Evolutionary conservation across 768 basidiomycete species (phyloP).

Genomic region (Termitomyces sp.): DNA sequence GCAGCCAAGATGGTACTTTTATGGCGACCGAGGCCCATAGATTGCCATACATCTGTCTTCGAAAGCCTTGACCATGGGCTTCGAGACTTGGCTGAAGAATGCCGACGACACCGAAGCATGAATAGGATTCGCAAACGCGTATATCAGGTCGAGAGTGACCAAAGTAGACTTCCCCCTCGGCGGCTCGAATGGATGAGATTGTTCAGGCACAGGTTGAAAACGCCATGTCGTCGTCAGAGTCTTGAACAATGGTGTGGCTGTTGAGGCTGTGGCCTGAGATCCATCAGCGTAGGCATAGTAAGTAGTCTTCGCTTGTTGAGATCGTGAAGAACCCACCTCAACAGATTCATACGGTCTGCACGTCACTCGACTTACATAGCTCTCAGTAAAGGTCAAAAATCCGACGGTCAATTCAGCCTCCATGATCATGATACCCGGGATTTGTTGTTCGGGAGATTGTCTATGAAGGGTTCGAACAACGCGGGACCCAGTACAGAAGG

Average conservation of each 20-base stretch:
- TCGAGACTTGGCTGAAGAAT: constrained; percentile 84
- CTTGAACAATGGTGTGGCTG: constrained; percentile 70
- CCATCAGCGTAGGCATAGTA: not conserved
- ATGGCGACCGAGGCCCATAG: constrained; percentile 45
- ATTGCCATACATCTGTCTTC: constrained; percentile 75
- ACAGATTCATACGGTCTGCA: constrained; percentile 77
- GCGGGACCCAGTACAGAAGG: constrained; percentile 76
- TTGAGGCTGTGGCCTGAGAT: constrained; percentile 62
- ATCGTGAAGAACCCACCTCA: constrained; percentile 45
- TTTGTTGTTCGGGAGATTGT: constrained; percentile 18
- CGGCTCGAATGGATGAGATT: constrained; percentile 28
- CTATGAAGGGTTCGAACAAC: constrained; percentile 37
- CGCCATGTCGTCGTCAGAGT: constrained; percentile 68
- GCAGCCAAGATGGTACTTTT: not conserved
- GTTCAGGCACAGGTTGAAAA: constrained; percentile 50
- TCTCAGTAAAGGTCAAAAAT: constrained; percentile 83
- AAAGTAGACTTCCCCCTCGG: constrained; percentile 51
- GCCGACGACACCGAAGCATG: constrained; percentile 78
- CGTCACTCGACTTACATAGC: constrained; percentile 80
- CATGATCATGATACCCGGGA: constrained; percentile 36
- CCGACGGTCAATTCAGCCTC: constrained; percentile 86
- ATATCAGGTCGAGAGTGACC: constrained; percentile 79
- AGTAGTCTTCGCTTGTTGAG: not conserved
- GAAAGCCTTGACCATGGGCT: constrained; percentile 89
- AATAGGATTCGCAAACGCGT: constrained; percentile 81